These are phyloP conservation scores for Alternaria rosae DNA, from an alignment of 2,329 filamentous ascomycete genomes.

Conservation along the genomic window DNA sequence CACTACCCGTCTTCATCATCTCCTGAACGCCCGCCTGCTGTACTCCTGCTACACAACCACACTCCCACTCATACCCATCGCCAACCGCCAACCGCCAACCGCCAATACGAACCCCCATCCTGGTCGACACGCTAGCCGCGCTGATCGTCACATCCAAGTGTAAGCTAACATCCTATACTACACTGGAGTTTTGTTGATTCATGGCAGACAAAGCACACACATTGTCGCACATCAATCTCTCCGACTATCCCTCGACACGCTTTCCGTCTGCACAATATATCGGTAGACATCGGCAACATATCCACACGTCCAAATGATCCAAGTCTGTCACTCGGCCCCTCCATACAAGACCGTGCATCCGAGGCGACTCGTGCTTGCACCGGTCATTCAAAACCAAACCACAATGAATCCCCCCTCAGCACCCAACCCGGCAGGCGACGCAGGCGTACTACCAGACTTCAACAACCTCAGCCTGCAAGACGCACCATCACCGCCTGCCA, in stretches of 20 bases:
- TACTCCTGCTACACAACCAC: conserved; percentile 13
- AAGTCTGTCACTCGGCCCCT: conserved; percentile 43
- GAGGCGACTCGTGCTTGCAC: conserved; percentile 37
- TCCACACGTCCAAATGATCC: conserved; percentile 39
- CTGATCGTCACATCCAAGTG: conserved; percentile 9
- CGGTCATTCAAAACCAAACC: conserved; percentile 26
- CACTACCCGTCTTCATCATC: conserved; percentile 10
- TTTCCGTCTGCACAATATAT: conserved; percentile 11
- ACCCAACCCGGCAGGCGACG: conserved; percentile 51
- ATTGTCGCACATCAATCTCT: not conserved
- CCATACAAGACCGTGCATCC: conserved; percentile 40
- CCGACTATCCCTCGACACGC: conserved; percentile 11
- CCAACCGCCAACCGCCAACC: not conserved
- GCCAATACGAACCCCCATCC: conserved; percentile 1
- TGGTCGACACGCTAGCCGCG: conserved; percentile 2
- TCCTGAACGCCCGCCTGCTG: conserved; percentile 15
- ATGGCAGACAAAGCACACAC: conserved; percentile 4
- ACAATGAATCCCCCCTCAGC: conserved; percentile 47
- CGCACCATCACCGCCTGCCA: conserved; percentile 49
- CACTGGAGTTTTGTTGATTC: conserved; percentile 1
- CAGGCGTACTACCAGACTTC: conserved; percentile 50
- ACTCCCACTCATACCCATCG: conserved; percentile 4
- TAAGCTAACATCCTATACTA: conserved; percentile 5
- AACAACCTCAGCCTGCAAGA: conserved; percentile 41
- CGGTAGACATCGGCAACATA: conserved; percentile 36